phyloP scores from a whole-genome alignment of 495 filamentous ascomycete species.

The Talaromyces wortmannii region DNA sequence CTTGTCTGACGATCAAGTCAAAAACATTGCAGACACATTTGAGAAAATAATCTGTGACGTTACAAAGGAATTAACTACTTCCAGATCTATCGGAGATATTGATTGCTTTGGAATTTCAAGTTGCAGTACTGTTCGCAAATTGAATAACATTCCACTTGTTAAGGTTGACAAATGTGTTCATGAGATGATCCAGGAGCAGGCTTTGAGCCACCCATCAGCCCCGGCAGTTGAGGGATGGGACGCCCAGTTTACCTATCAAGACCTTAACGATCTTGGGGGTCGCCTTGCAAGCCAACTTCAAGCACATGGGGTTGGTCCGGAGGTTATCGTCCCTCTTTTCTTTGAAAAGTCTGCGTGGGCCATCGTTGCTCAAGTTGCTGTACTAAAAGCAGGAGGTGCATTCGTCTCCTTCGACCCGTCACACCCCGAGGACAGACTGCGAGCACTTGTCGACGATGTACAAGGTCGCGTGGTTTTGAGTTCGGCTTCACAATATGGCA shows the following conservation, averaged over 20 bases:
- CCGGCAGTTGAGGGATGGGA: slow-evolving; percentile 42
- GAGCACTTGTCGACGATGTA: slow-evolving; percentile 44
- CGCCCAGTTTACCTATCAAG: slow-evolving; percentile 35
- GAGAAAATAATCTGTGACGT: slow-evolving; percentile 25
- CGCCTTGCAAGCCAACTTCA: slow-evolving; percentile 28
- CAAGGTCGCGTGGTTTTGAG: slow-evolving; percentile 31
- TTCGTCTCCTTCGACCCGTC: slow-evolving; percentile 52
- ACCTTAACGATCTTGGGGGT: slow-evolving; percentile 31
- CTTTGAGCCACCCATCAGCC: slow-evolving; percentile 17
- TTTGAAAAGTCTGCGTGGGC: slow-evolving; percentile 54
- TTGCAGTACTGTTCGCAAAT: slow-evolving; percentile 21
- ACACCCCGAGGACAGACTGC: slow-evolving; percentile 47
- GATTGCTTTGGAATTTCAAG: slow-evolving; percentile 24
- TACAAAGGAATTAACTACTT: slow-evolving; percentile 17
- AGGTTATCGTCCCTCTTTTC: slow-evolving; percentile 43
- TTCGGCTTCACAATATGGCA: slow-evolving; percentile 22
- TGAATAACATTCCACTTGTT: slow-evolving; percentile 25
- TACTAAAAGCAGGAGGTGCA: slow-evolving; percentile 53
- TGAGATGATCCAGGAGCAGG: slow-evolving; percentile 37
- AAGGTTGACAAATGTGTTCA: slow-evolving; percentile 38
- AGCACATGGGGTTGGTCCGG: slow-evolving; percentile 33
- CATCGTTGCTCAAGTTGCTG: slow-evolving; percentile 44
- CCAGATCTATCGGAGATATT: slow-evolving; percentile 23
- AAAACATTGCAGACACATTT: slow-evolving; percentile 31
- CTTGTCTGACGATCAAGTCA: slow-evolving; percentile 25